Evolutionary conservation across 176 grass and related monocot species (phyloP).

Genomic region (Olyra latifolia): DNA sequence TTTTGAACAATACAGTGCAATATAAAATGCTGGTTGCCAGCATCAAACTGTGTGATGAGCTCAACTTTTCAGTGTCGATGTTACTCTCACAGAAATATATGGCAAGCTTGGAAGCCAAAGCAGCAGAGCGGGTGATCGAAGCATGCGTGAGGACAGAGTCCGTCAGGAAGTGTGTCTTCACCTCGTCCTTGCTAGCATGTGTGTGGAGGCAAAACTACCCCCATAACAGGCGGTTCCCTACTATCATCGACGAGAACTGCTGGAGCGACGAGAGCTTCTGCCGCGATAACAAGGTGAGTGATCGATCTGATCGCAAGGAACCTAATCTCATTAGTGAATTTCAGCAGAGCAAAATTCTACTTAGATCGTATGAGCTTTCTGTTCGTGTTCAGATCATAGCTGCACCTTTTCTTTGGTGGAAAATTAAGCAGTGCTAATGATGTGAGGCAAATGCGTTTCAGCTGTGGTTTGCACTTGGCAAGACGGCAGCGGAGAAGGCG

Average conservation of each 20-base stretch:
- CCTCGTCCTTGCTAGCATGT: slow-evolving; percentile 81
- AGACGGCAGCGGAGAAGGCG: slow-evolving; percentile 89
- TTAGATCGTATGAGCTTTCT: neutral
- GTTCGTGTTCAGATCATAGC: neutral
- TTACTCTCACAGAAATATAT: slow-evolving; percentile 73
- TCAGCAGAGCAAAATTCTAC: neutral
- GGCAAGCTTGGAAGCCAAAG: slow-evolving; percentile 73
- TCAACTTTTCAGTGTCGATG: neutral
- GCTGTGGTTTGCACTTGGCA: slow-evolving; percentile 92
- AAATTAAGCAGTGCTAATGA: slow-evolving; percentile 6
- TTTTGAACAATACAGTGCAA: neutral
- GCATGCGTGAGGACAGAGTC: slow-evolving; percentile 84
- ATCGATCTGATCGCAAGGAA: too few relatives aligned
- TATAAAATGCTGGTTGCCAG: neutral
- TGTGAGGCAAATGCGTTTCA: slow-evolving; percentile 16
- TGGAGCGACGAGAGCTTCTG: slow-evolving; percentile 96
- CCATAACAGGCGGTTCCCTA: slow-evolving; percentile 47
- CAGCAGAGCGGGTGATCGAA: slow-evolving; percentile 83
- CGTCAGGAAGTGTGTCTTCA: slow-evolving; percentile 85
- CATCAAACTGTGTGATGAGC: neutral
- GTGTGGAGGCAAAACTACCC: slow-evolving; percentile 64
- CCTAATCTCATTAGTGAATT: too few relatives aligned
- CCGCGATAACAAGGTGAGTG: slow-evolving; percentile 80
- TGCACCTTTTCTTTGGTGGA: neutral
- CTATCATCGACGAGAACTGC: slow-evolving; percentile 82